phyloP scores from a whole-genome alignment of 2,329 filamentous ascomycete genomes.

The Aspergillus brasiliensis region DNA sequence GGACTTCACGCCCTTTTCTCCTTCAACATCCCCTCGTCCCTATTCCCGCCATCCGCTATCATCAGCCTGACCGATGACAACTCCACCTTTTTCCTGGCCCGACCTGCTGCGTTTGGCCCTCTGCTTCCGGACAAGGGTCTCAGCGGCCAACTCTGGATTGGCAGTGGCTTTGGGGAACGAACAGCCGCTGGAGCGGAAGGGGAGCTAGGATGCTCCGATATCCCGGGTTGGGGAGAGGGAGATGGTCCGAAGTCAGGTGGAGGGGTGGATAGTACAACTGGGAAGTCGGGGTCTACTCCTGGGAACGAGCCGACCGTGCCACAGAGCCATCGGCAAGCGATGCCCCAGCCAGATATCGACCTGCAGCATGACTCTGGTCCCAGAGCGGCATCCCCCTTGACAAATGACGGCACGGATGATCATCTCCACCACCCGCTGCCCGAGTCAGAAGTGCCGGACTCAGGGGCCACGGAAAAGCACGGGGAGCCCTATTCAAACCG shows the following conservation, averaged over 20 bases:
- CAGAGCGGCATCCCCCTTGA: conserved; percentile 24
- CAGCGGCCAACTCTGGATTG: conserved; percentile 90
- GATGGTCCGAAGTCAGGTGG: conserved; percentile 38
- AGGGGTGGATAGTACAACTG: conserved; percentile 20
- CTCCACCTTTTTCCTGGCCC: conserved; percentile 91
- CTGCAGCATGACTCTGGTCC: conserved; percentile 22
- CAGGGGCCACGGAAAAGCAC: conserved; percentile 37
- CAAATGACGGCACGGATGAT: conserved; percentile 81
- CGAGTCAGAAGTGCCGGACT: conserved; percentile 43
- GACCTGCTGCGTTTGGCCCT: conserved; percentile 91
- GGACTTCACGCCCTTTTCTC: conserved; percentile 64
- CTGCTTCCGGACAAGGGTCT: conserved; percentile 72
- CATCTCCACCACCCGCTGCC: conserved; percentile 67
- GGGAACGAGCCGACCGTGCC: conserved; percentile 22
- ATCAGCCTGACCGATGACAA: conserved; percentile 98
- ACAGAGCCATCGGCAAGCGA: conserved; percentile 25
- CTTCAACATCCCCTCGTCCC: conserved; percentile 74
- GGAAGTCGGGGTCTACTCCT: conserved; percentile 27
- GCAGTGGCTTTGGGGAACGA: conserved; percentile 82
- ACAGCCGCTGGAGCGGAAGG: conserved; percentile 63
- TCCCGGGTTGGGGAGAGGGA: conserved; percentile 79
- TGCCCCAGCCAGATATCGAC: conserved; percentile 26
- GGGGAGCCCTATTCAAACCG: conserved; percentile 36
- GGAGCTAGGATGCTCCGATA: conserved; percentile 92
- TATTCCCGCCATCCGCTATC: conserved; percentile 93